Base-by-base conservation (phyloP, 805 yeast genomes). In the Teunomyces atbi region DNA sequence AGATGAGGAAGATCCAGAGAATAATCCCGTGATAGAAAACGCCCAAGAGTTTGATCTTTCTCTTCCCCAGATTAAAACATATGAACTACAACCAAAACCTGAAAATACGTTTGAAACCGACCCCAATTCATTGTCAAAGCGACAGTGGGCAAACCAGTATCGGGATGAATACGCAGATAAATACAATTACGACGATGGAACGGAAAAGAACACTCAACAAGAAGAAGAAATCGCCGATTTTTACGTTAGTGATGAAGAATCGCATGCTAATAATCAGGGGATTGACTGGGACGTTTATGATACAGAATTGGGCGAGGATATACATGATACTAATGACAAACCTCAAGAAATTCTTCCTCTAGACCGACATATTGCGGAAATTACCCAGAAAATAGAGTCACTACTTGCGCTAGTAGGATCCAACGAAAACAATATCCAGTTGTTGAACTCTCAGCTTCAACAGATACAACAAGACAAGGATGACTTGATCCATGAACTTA, bases 21-120 rank as follows among this genome's bases (percentile, higher is more conserved):
- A 51, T 28, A 45, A 46, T 18, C 59, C 60, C 3, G 52, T 51
- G 11, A 51, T 56, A 21, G 59, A 46, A 36, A 56, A 56, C 28
- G 26, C 48, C 5, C 41, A 46, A 6, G 34, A 33, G 12, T 23
- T 47, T 15, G 30, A 44, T 30, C 33, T 30, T 30, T 19, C 37
- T 18, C 15, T 11, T 10, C n/a, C 26, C 21, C 37, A 16, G 21
- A 8, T 21, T 4, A 33, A 18, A 18, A 4, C 23, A 8, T 16
- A 1, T 10, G 10, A 12, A 15, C 18, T 18, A 16, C n/a, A 11
- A 11, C 37, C 20, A 33, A 13, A 15, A 11, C 19, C 18, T 10
- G 20, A 10, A 20, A 36, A 36, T 20, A 36, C 28, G 6, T 36
- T 36, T 36, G 16, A 18, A 12, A 36, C 21, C 4, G 18, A 36